A percentile compares a stretch with the other conserved stretches of the same genome.
phyloP scores from a whole-genome alignment of 768 basidiomycete genomes.

The Tylopilus subfusipes region DNA sequence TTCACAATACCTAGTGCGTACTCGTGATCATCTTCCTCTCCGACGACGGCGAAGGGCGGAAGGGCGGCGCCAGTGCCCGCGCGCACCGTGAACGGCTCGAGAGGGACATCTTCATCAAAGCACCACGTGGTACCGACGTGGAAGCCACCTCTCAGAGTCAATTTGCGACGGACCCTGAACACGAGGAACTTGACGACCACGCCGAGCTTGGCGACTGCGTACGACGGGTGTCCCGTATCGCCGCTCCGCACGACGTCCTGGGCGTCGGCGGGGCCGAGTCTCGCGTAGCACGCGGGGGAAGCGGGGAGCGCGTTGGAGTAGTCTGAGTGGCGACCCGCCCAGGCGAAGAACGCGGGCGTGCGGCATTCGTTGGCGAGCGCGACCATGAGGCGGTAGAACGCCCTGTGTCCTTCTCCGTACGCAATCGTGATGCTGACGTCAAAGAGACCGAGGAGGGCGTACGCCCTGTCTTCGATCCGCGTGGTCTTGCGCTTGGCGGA shows the following conservation, averaged over 20 bases:
- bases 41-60: not conserved
- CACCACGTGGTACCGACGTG: constrained; percentile 5
- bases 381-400: constrained; percentile 11
- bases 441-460: constrained; percentile 12
- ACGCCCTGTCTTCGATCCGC: constrained; percentile 3
- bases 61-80: constrained; percentile 6
- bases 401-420: constrained; percentile 7
- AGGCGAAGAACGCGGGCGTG: constrained; percentile 10
- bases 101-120: not conserved
- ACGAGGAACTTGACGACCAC: constrained; percentile 9
- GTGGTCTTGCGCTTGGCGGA: constrained; percentile 9
- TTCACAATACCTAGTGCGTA: constrained; percentile 8
- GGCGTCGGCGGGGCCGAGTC: not conserved
- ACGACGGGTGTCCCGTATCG: constrained; percentile 5
- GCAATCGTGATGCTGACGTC: constrained; percentile 10
- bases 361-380: constrained; percentile 10
- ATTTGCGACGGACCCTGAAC: constrained; percentile 4
- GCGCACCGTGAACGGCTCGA: not conserved
- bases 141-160: not conserved
- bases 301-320: constrained; percentile 9
- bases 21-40: not conserved
- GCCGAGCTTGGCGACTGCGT: constrained; percentile 16
- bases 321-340: constrained; percentile 9
- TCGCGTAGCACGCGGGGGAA: constrained; percentile 7
- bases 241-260: not conserved